Conservation (phyloP, 148 eudicot genomes). For the Fagopyrum homotropicum region DNA sequence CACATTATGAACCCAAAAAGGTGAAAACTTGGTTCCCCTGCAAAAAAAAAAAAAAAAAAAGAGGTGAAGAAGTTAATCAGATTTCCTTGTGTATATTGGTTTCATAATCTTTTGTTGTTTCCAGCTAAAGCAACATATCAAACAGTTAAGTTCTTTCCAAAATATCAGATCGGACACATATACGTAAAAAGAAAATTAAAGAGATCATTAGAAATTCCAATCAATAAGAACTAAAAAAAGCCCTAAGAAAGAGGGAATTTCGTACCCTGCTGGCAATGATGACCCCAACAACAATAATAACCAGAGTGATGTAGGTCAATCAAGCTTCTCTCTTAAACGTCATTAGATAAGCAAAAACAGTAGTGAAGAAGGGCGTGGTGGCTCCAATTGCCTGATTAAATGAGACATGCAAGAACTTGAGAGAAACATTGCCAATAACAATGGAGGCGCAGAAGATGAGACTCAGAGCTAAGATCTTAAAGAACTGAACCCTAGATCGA, state of each 20-base stretch:
- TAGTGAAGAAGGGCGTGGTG: conserved; percentile 96
- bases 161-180: background rate
- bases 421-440: conserved; percentile 86
- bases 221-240: background rate
- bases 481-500: conserved; percentile 61
- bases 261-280: conserved; percentile 96
- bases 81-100: background rate
- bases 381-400: conserved; percentile 99
- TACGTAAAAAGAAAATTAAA: background rate
- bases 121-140: background rate
- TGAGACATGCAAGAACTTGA: conserved; percentile 70
- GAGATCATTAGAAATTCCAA: background rate
- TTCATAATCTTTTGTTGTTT: too few relatives aligned
- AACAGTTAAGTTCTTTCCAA: too few relatives aligned
- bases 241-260: background rate
- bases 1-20: conserved; percentile 97
- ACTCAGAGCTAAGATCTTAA: conserved; percentile 59
- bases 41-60: conserved; percentile 10
- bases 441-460: conserved; percentile 87
- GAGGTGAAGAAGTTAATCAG: background rate
- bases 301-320: conserved; percentile 72
- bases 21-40: conserved; percentile 98
- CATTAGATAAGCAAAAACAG: conserved; percentile 78
- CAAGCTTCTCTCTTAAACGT: conserved; percentile 81
- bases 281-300: conserved; percentile 94